Evolutionary conservation across 306 rosid species (phyloP).

Genomic region (Trichosanthes cucumerina): DNA sequence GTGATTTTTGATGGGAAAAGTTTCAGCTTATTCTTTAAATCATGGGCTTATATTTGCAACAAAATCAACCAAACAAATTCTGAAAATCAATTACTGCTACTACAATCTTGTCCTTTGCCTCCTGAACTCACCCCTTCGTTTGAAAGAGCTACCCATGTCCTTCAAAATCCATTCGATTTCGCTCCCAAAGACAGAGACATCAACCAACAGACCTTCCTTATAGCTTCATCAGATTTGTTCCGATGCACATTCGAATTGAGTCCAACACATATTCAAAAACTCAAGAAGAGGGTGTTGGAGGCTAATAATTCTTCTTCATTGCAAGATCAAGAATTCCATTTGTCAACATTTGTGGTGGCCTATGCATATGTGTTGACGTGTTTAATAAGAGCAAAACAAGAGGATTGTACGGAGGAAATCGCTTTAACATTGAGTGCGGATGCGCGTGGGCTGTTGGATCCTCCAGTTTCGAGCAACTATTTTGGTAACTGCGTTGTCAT

Average conservation of each 20-base stretch:
- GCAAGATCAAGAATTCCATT: slow-evolving; percentile 9
- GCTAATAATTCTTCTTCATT: too few species aligned
- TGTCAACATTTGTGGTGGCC: slow-evolving; percentile 25
- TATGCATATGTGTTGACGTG: slow-evolving; percentile 19
- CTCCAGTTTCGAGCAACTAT: slow-evolving; percentile 17
- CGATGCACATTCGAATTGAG: slow-evolving; percentile 28
- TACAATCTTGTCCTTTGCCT: neutral
- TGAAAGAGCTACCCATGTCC: neutral
- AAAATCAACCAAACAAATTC: neutral
- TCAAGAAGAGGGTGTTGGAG: neutral
- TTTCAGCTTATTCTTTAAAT: slow-evolving; percentile 33
- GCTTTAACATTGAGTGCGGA: neutral
- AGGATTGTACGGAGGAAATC: neutral
- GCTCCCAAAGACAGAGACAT: slow-evolving; percentile 10
- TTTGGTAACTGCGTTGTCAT: slow-evolving; percentile 31
- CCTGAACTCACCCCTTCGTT: neutral
- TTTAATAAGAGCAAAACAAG: slow-evolving; percentile 16
- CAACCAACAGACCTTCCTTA: neutral
- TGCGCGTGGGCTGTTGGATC: slow-evolving; percentile 14
- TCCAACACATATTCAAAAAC: neutral
- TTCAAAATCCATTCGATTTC: neutral
- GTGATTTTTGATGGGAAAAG: slow-evolving; percentile 38
- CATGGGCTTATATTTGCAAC: slow-evolving; percentile 34
- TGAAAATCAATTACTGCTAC: too few species aligned
- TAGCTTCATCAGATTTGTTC: neutral